Evolutionary conservation across 345 rosid genomes (phyloP), one percentile per base, ranked within the genome.

Genomic region (Raphanus raphanistrum): DNA sequence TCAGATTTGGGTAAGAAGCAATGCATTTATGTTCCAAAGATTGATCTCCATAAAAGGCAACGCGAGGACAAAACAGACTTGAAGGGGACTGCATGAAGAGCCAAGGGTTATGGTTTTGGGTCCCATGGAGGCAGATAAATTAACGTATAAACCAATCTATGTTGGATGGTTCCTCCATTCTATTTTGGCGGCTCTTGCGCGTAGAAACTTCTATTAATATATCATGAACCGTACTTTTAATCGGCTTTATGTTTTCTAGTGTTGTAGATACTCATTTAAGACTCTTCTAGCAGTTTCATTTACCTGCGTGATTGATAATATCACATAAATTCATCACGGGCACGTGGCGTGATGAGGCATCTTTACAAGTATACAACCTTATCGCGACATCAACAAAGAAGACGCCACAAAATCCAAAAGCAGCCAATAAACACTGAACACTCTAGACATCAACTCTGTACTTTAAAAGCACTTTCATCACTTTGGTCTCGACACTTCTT

Each of bases 261-360:
- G 17, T 0, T 33, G 26, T 27, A 17, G 25, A 27, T 26, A 12
- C 31, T 26, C 21, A 21, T 12, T 13, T 10, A 17, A 17, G 77
- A 57, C 68, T 68, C 68, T 76, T 58, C 67, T 41, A 67, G 72
- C 54, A 76, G 54, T 9, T 76, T 68, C 62, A 17, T 28, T 29
- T 9, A 65, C 64, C 15, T 54, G 36, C 1, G 6, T 27, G 31
- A 61, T 48, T 63, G 11, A 55, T 13, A 13, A 48, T 4, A 48
- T 8, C 8, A 9, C 50, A 27, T 10, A 68, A 48, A 43, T 8
- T 62, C 65, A 28, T 35, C 9, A 36, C 5, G 15, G 75, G 73
- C 85, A 85, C 58, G 77, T 89, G 89, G 83, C 85, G 84, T 36
- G 79, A 85, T 66, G 54, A 63, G 81, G 54, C 74, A 63, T 83